phyloP scores from a whole-genome alignment of 208 protist genomes.

The Crithidia sp. region DNA sequence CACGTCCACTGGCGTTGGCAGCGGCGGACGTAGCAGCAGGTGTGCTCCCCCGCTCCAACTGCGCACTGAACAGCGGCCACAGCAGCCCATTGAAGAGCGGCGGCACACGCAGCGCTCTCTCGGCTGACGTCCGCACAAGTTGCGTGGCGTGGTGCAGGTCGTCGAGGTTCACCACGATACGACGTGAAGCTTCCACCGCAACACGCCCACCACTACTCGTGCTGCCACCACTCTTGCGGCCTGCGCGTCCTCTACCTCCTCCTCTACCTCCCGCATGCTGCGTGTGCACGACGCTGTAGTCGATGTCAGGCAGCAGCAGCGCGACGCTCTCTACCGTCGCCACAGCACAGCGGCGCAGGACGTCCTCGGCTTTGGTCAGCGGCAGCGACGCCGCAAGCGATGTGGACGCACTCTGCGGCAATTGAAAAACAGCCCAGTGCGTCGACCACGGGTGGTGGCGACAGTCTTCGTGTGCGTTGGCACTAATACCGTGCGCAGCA shows the following conservation, averaged over 20 bases:
- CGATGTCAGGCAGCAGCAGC: slow-evolving; percentile 56
- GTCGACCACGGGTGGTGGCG: background rate
- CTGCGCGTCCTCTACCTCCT: background rate
- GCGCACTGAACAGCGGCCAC: slow-evolving; percentile 43
- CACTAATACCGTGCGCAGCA: background rate
- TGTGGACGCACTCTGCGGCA: slow-evolving; percentile 4
- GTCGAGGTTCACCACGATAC: slow-evolving; percentile 50
- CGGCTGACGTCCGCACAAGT: slow-evolving; percentile 43
- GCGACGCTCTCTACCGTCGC: slow-evolving; percentile 47
- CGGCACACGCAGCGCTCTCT: slow-evolving; percentile 20
- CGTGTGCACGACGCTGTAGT: slow-evolving; percentile 50
- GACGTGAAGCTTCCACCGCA: background rate
- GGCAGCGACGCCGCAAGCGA: background rate
- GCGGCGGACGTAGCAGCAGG: background rate
- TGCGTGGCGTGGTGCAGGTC: slow-evolving; percentile 45
- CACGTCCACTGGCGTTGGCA: background rate
- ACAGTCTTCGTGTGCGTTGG: too few relatives aligned
- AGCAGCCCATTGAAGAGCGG: slow-evolving; percentile 43
- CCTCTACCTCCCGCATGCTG: slow-evolving; percentile 3
- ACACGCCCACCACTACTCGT: background rate
- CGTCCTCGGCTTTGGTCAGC: slow-evolving; percentile 28
- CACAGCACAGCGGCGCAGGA: slow-evolving; percentile 55
- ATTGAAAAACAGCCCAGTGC: slow-evolving; percentile 33
- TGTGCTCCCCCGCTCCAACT: background rate
- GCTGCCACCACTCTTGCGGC: slow-evolving; percentile 1